These are phyloP conservation scores for Ambrosiella cleistominuta DNA, from an alignment of 2,329 filamentous ascomycete species.

Conservation along the genomic window DNA sequence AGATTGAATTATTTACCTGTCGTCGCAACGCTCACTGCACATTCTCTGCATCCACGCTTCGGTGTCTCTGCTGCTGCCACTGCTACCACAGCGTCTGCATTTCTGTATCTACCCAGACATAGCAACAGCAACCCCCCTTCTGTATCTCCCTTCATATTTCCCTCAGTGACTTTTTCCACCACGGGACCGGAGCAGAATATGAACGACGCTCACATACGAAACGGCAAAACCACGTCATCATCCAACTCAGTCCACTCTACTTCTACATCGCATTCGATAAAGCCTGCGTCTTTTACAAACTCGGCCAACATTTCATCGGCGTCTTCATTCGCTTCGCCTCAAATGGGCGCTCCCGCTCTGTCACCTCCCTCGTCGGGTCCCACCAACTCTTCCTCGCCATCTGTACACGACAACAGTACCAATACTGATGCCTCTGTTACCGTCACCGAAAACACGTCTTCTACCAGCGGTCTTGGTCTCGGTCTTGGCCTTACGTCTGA, in stretches of 20 bases:
- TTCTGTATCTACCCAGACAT: no score
- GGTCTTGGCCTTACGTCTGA: not conserved
- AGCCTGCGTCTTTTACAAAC: not conserved
- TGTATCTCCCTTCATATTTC: not conserved
- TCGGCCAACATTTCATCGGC: conserved; percentile 6
- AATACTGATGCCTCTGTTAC: not conserved
- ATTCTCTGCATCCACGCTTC: not conserved
- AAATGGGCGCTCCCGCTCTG: not conserved
- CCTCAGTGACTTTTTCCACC: not conserved
- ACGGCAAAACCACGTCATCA: not conserved
- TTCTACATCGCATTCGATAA: not conserved
- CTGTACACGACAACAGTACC: not conserved
- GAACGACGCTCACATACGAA: not conserved
- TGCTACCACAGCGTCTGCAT: not conserved
- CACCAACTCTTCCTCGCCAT: not conserved
- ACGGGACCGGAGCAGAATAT: not conserved
- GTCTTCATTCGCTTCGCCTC: conserved; percentile 2
- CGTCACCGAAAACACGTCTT: not conserved
- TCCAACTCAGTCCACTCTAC: not conserved
- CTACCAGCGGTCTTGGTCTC: not conserved
- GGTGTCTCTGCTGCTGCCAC: not conserved
- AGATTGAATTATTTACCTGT: not conserved
- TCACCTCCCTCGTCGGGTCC: not conserved
- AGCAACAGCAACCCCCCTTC: no score
- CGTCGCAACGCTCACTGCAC: not conserved